Conservation (phyloP, 768 basidiomycete species). For the Russula compacta region DNA sequence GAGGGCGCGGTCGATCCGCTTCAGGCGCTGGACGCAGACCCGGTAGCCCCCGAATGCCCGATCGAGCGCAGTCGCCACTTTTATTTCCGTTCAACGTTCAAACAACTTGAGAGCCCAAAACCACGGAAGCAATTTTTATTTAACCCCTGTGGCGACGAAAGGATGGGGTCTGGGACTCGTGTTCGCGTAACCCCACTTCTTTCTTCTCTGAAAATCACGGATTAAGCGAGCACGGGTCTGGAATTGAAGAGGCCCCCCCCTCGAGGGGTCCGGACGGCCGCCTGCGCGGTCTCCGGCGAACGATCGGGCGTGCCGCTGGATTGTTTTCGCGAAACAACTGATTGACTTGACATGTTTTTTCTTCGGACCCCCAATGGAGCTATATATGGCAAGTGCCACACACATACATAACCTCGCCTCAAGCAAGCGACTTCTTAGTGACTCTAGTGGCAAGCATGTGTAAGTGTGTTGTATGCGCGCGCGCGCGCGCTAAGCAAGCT, state of each 20-base stretch:
- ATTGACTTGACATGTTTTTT: not conserved
- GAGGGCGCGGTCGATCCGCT: too few relatives aligned
- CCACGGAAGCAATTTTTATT: not conserved
- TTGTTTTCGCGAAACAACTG: not conserved
- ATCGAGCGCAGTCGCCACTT: not conserved
- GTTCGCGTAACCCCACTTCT: too few relatives aligned
- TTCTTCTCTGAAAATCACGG: not conserved
- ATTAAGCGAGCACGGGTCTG: too few relatives aligned
- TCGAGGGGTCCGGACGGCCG: not conserved
- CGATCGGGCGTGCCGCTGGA: constrained; percentile 9
- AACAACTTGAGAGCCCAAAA: too few relatives aligned
- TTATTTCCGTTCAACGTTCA: not conserved
- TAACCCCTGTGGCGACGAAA: not conserved
- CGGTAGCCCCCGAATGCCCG: too few relatives aligned
- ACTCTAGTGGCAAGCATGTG: too few relatives aligned
- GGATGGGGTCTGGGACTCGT: too few relatives aligned
- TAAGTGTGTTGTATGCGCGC: too few relatives aligned
- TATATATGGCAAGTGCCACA: not conserved
- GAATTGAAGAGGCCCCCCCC: not conserved
- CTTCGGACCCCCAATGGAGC: not conserved
- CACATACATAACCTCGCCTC: too few relatives aligned
- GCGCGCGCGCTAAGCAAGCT: not conserved
- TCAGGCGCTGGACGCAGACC: too few relatives aligned
- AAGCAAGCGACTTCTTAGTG: too few relatives aligned
- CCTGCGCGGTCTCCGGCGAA: not conserved